phyloP scores from a whole-genome alignment of 768 basidiomycete genomes.

The Neoboletus magnificus region DNA sequence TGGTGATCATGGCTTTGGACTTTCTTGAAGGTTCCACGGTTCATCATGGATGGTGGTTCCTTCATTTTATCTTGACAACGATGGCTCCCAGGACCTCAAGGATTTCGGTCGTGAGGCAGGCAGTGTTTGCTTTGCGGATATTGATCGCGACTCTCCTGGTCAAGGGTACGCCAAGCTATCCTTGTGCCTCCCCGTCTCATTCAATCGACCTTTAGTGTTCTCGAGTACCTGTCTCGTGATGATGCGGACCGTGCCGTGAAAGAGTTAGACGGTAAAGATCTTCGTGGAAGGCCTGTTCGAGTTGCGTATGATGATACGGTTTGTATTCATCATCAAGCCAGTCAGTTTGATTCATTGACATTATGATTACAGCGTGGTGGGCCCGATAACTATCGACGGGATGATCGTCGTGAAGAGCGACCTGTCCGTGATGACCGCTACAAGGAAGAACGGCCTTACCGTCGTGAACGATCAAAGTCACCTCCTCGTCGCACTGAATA shows the following conservation, averaged over 20 bases:
- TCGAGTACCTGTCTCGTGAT: slow-evolving; percentile 84
- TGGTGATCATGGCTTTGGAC: neutral
- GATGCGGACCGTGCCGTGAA: slow-evolving; percentile 94
- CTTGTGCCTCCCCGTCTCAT: neutral
- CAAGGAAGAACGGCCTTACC: slow-evolving; percentile 52
- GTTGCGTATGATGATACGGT: slow-evolving; percentile 66
- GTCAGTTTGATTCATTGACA: neutral
- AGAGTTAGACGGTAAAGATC: slow-evolving; percentile 80
- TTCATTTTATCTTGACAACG: slow-evolving; percentile 22
- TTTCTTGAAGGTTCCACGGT: slow-evolving; percentile 22
- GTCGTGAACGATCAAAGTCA: slow-evolving; percentile 82
- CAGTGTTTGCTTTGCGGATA: slow-evolving; percentile 90
- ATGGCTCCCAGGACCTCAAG: slow-evolving; percentile 81
- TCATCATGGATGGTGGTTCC: slow-evolving; percentile 8
- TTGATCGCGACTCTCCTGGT: slow-evolving; percentile 81
- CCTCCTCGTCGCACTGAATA: slow-evolving; percentile 68
- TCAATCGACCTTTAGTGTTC: slow-evolving; percentile 50
- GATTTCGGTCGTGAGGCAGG: slow-evolving; percentile 95
- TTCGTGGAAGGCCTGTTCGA: slow-evolving; percentile 78
- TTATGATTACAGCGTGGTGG: slow-evolving; percentile 50
- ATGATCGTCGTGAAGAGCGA: slow-evolving; percentile 64
- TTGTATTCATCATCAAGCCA: slow-evolving; percentile 24
- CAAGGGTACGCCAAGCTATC: slow-evolving; percentile 65
- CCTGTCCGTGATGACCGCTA: slow-evolving; percentile 52
- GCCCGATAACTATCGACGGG: slow-evolving; percentile 72